Percentiles rank a stretch among this genome's conserved stretches.
Conservation (phyloP, 345 rosid genomes). For the Populus alba region DNA sequence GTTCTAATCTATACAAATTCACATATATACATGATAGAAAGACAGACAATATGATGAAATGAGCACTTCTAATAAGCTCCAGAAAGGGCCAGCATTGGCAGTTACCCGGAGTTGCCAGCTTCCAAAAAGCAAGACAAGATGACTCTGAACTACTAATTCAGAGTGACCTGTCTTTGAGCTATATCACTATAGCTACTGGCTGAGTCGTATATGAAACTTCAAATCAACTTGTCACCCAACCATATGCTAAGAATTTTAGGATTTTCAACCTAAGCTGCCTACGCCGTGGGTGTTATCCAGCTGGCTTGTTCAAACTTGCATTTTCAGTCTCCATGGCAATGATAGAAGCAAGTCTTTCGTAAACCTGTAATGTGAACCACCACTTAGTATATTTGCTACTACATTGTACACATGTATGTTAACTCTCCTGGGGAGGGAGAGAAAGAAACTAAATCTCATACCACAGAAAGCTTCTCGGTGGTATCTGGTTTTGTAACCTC, state of each 20-base stretch:
- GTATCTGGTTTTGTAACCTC: slow-evolving; percentile 14
- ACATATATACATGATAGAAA: no score
- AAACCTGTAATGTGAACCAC: slow-evolving; percentile 44
- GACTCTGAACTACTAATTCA: no score
- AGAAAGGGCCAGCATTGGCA: no score
- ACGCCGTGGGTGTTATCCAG: slow-evolving; percentile 19
- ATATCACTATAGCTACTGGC: no score
- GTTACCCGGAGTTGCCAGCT: no score
- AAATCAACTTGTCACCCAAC: neutral
- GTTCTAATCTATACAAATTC: no score
- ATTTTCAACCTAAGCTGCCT: neutral
- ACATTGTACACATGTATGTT: no score
- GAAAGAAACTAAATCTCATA: slow-evolving; percentile 24
- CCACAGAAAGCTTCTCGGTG: slow-evolving; percentile 55
- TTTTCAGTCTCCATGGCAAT: slow-evolving; percentile 77
- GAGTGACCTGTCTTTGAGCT: no score
- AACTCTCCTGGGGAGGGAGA: neutral
- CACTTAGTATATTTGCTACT: neutral
- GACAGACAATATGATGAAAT: no score
- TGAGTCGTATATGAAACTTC: no score
- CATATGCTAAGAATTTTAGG: neutral
- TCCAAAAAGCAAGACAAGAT: no score
- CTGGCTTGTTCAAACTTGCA: slow-evolving; percentile 46
- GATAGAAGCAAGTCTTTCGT: slow-evolving; percentile 71
- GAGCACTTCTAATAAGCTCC: no score